Base-by-base conservation (phyloP, 2,329 filamentous ascomycete genomes). In the Xylariales sp. region DNA sequence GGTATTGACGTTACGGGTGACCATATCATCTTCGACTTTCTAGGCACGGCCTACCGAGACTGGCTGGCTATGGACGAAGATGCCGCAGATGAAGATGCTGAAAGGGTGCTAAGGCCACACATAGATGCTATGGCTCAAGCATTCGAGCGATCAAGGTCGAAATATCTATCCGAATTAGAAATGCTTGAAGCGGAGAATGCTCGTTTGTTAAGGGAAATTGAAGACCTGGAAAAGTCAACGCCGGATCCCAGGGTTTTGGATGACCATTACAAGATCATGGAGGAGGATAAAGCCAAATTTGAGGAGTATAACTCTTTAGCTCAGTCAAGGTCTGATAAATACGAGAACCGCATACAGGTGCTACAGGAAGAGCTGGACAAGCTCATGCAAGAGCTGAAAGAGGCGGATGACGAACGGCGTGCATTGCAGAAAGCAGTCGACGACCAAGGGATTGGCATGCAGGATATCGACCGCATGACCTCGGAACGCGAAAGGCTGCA, bases 391-490 rank as follows among this genome's bases (percentile, higher is more conserved):
- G 94, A 97, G 75, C 83, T 97, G 41, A 86, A 88, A 66, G 91
- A 93, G 74, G 92, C 91, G 0, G 94, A 98, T 71, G 90, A 92
- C 16, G 96, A 99, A 79, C 89, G 93, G 69, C 83, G 89, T 49
- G 86, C 87, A 36, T 85, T 99, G 9, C 95, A 98, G 78, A 90
- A 91, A 67, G 90, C 92, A 36, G 94, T 99, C 34, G 96, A 98
- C 79, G 90, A 91, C 73, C 93, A 97, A 77, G 96, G 96, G 2
- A 94, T 99, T 78, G 97, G 94, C 75, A 97, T 97, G 81, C 92
- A 96, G 81, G 96, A 99, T 86, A 98, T 99, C 77, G 96, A 99
- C 85, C 93, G 96, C 80, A 97, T 99, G 95, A 97, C 94, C 74
- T 91, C 93, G 43, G 96, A 99, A 79, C 90, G 94, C 61, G 96